phyloP scores from a whole-genome alignment of 1,139 yeast species.

The Saccharomyces hybrid region DNA sequence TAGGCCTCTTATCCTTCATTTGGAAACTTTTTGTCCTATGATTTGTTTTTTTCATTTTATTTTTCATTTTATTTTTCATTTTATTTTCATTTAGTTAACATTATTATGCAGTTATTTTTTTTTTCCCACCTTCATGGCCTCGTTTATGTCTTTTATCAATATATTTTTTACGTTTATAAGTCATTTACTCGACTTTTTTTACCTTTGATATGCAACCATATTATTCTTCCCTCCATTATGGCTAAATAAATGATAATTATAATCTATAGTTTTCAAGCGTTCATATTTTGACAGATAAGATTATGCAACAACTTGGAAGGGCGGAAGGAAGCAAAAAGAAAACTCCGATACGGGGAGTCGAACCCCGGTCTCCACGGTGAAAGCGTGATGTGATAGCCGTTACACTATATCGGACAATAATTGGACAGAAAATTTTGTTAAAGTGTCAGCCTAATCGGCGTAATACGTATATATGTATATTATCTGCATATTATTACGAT shows the following conservation, averaged over 20 bases:
- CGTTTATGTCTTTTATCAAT: not conserved
- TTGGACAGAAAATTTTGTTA: too few relatives aligned
- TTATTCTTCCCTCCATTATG: not conserved
- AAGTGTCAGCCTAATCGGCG: too few relatives aligned
- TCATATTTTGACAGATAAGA: not conserved
- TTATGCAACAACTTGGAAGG: not conserved
- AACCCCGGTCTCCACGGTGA: slow-evolving; percentile 29
- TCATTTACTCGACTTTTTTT: not conserved
- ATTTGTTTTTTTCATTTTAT: not conserved
- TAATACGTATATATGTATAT: too few relatives aligned
- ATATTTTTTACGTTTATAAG: not conserved
- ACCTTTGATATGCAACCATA: not conserved
- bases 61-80: too few relatives aligned
- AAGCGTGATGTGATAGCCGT: slow-evolving; percentile 28
- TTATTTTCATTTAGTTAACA: not conserved
- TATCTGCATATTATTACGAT: too few relatives aligned
- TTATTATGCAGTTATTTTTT: not conserved
- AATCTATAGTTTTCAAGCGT: not conserved
- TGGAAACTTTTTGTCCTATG: not conserved
- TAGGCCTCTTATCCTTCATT: not conserved
- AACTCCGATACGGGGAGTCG: slow-evolving; percentile 19
- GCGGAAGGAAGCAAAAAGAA: not conserved
- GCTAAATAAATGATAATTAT: not conserved
- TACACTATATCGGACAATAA: slow-evolving; percentile 25
- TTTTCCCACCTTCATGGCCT: not conserved